These are phyloP conservation scores for Meyerozyma guilliermondii DNA, from an alignment of 1,139 yeast species.

Conservation along the genomic window DNA sequence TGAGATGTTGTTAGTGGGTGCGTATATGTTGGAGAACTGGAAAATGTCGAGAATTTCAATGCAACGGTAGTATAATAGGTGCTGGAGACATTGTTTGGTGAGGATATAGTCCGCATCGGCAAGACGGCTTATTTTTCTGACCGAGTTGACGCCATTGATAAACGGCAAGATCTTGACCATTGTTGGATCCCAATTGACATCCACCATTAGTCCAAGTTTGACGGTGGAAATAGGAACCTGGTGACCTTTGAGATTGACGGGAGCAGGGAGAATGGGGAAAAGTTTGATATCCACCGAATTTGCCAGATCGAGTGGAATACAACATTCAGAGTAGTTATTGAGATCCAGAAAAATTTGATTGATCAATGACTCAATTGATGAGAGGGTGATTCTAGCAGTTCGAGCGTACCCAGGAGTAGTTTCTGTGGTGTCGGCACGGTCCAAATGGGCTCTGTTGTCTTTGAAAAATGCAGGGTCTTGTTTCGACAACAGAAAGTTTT, in stretches of 20 bases:
- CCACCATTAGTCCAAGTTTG: conserved; percentile 62
- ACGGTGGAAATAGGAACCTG: conserved; percentile 92
- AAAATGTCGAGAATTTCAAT: conserved; percentile 79
- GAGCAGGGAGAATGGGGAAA: conserved; percentile 82
- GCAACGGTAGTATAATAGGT: conserved; percentile 84
- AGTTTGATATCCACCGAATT: conserved; percentile 89
- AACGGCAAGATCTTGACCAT: conserved; percentile 82
- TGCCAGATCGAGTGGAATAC: conserved; percentile 86
- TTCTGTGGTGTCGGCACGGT: conserved; percentile 1
- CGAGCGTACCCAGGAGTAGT: conserved; percentile 38
- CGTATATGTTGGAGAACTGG: conserved; percentile 84
- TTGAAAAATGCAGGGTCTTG: conserved; percentile 33
- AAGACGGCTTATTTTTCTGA: conserved; percentile 67
- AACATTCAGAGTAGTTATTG: conserved; percentile 91
- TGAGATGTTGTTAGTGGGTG: conserved; percentile 77
- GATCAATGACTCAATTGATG: conserved; percentile 72
- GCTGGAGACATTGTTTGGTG: conserved; percentile 86
- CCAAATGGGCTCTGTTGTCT: conserved; percentile 6
- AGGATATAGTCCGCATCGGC: conserved; percentile 78
- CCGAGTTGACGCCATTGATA: conserved; percentile 84
- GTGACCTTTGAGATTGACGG: conserved; percentile 63
- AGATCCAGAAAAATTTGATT: conserved; percentile 90
- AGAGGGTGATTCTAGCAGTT: conserved; percentile 40
- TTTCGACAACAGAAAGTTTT: conserved; percentile 68
- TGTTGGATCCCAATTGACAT: conserved; percentile 96